Evolutionary conservation across 345 rosid genomes (phyloP).

Genomic region (Citrus reticulata): DNA sequence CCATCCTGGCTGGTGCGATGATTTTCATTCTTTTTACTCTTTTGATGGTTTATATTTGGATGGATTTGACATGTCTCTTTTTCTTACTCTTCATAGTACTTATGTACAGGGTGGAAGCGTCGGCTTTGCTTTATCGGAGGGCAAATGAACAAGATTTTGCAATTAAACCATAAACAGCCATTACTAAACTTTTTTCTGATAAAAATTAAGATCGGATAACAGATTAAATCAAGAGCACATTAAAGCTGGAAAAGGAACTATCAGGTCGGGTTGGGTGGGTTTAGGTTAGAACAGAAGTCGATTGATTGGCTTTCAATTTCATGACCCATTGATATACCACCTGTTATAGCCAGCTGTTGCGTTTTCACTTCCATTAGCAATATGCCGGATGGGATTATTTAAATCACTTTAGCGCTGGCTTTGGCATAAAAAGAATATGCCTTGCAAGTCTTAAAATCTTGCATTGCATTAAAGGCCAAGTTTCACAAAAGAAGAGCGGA

Average conservation of each 20-base stretch:
- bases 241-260: conserved; percentile 16
- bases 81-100: neutral
- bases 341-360: conserved; percentile 19
- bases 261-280: conserved; percentile 19
- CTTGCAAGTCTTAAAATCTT: conserved; percentile 1
- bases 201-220: conserved; percentile 29
- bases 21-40: neutral
- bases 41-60: neutral
- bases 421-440: neutral
- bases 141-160: conserved; percentile 86
- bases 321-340: conserved; percentile 1
- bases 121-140: conserved; percentile 93
- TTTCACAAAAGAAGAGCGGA: neutral
- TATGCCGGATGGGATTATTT: neutral
- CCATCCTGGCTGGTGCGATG: conserved; percentile 90
- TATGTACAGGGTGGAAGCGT: conserved; percentile 94
- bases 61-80: neutral
- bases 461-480: neutral
- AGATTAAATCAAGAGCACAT: conserved; percentile 16
- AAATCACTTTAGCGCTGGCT: neutral
- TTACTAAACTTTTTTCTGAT: conserved; percentile 10
- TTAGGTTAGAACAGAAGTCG: neutral
- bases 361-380: neutral
- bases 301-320: neutral
- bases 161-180: conserved; percentile 56